Conservation (phyloP, 2,329 filamentous ascomycete genomes). For the Dothistroma pini region DNA sequence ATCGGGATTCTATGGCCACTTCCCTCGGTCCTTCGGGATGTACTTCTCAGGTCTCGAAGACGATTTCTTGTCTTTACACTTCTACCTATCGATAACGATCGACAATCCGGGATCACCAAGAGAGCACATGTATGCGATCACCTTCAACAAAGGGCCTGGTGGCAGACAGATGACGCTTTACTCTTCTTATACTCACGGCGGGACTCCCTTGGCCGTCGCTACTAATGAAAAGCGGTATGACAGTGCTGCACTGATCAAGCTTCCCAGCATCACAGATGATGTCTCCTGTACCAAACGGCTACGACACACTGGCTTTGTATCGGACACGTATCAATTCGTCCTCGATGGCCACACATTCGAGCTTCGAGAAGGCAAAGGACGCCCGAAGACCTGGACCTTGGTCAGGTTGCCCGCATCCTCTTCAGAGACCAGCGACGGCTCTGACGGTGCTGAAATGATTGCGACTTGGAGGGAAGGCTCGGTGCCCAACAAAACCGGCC, state of each 20-base stretch:
- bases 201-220: constrained; percentile 1
- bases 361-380: constrained; percentile 2
- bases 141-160: constrained; percentile 4
- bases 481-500: constrained; percentile 1
- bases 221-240: constrained; percentile 1
- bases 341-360: constrained; percentile 1
- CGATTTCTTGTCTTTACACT: constrained; percentile 4
- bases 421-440: neutral
- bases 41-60: constrained; percentile 4
- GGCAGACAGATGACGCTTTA: constrained; percentile 4
- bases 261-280: neutral
- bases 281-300: neutral
- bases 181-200: neutral
- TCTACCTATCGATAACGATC: neutral
- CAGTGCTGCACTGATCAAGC: neutral
- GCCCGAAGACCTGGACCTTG: neutral
- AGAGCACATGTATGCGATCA: constrained; percentile 4
- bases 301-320: neutral
- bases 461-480: constrained; percentile 7
- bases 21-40: constrained; percentile 2
- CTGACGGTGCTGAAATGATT: neutral
- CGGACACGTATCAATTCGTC: neutral
- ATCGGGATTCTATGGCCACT: constrained; percentile 1
- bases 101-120: neutral
- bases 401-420: neutral